Evolutionary conservation across 805 yeast species (phyloP), one percentile per base, ranked within the genome.

Genomic region (Sugiyamaella lignohabitans): DNA sequence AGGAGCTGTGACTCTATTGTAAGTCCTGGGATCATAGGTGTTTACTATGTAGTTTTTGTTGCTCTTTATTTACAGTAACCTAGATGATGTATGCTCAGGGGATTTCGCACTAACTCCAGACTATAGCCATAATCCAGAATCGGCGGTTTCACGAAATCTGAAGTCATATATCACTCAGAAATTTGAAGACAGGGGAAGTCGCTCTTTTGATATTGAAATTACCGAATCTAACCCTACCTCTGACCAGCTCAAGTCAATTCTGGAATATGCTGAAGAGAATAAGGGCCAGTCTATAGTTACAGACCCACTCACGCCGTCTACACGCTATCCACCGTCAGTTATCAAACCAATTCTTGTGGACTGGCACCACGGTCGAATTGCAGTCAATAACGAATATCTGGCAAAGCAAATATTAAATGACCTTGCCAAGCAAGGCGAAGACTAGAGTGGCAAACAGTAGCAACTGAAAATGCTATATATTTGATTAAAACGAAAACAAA

Each of bases 331-430:
- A 27, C 11, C 30, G 6, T 6, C 10, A 11, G 11, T 27, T 27
- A 27, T 27, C 63, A 52, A 66, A 55, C 82, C 82, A 1, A 62
- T 78, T 38, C 66, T 79, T 16, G 82, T 80, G 14, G 84, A 80
- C 61, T 80, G 85, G 84, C 78, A 75, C 52, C 70, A 77, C 53
- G 71, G 73, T 42, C 58, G 69, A 59, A 65, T 79, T 20, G 84
- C 85, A 1, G 71, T 74, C 36, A 71, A 76, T 53, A 63, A 64
- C 43, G 71, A 67, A 42, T 56, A 62, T 4, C 62, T 69, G 2
- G 65, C 81, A 37, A 64, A 67, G 46, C 59, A 70, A 44, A 70
- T 78, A 43, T 61, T 78, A 51, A 67, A 52, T 10, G 57, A 57
- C 16, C 45, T 57, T 22, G 37, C 24, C 14, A 32, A 51, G 19